These are phyloP conservation scores for Kluyveromyces sp. DNA, from an alignment of 1,139 yeast species.

Conservation along the genomic window DNA sequence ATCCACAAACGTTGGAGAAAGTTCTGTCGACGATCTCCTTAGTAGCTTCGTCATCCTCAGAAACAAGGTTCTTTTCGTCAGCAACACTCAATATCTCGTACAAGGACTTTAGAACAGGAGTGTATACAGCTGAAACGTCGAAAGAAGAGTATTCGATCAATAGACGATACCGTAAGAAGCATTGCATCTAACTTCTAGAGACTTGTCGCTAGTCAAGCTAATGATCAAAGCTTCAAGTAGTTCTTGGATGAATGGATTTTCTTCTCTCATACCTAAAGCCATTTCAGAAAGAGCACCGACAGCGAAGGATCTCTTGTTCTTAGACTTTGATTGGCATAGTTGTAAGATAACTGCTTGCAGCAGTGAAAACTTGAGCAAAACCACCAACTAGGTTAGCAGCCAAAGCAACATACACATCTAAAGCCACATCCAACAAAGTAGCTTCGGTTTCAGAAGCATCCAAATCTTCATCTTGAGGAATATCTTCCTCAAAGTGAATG, in stretches of 20 bases:
- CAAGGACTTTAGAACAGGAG: conserved; percentile 63
- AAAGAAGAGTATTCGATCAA: conserved; percentile 53
- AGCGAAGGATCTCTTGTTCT: conserved; percentile 71
- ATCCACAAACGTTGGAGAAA: conserved; percentile 92
- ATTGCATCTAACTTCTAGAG: conserved; percentile 86
- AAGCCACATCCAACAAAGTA: conserved; percentile 71
- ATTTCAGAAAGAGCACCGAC: conserved; percentile 91
- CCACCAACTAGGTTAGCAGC: conserved; percentile 61
- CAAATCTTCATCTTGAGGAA: conserved; percentile 42
- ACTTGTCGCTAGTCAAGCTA: conserved; percentile 66
- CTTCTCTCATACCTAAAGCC: conserved; percentile 61
- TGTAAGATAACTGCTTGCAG: conserved; percentile 61
- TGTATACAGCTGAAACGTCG: conserved; percentile 59
- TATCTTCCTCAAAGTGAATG: conserved; percentile 48
- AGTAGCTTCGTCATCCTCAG: conserved; percentile 68
- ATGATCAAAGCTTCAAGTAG: conserved; percentile 61
- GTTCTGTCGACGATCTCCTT: conserved; percentile 78
- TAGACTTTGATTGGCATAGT: conserved; percentile 57
- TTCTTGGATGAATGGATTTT: conserved; percentile 62
- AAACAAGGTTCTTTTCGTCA: conserved; percentile 52
- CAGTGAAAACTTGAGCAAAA: conserved; percentile 62
- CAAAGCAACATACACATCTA: conserved; percentile 75
- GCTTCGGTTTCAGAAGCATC: conserved; percentile 87
- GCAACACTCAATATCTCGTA: conserved; percentile 75
- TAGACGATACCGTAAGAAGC: conserved; percentile 92